Conservation (phyloP, 2,329 filamentous ascomycete species). For the Diplocarpon rosae region DNA sequence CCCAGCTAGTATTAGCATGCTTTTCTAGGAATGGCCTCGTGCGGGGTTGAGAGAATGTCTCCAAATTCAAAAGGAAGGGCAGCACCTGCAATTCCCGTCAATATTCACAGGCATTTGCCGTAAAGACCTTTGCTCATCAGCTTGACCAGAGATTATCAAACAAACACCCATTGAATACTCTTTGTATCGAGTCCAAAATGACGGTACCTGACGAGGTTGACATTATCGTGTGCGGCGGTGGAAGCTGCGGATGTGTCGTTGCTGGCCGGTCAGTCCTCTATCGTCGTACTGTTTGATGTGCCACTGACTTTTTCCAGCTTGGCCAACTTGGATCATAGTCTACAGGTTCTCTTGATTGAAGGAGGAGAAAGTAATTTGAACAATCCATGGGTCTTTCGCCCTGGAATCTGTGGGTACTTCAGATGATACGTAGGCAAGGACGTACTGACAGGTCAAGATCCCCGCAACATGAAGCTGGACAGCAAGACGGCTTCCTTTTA, state of each 20-base stretch:
- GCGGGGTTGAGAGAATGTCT: constrained; percentile 5
- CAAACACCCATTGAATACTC: not conserved
- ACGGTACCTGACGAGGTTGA: constrained; percentile 34
- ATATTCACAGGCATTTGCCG: not conserved
- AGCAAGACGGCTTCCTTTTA: constrained; percentile 59
- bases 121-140: not conserved
- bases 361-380: constrained; percentile 42
- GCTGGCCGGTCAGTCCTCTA: constrained; percentile 30
- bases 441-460: constrained; percentile 15
- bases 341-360: constrained; percentile 41
- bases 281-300: not conserved
- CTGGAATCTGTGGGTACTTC: constrained; percentile 36
- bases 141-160: constrained; percentile 1
- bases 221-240: constrained; percentile 40
- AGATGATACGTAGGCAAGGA: no score
- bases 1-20: constrained; percentile 2
- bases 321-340: constrained; percentile 36
- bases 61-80: constrained; percentile 2
- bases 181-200: constrained; percentile 14
- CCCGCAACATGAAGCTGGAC: constrained; percentile 28
- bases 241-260: constrained; percentile 38
- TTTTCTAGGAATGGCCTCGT: constrained; percentile 2
- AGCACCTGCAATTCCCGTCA: not conserved
- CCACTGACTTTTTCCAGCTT: constrained; percentile 30
- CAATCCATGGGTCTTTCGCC: constrained; percentile 38